These are phyloP conservation scores for Leccinum truebloodii DNA, from an alignment of 768 basidiomycete genomes.

Conservation along the genomic window DNA sequence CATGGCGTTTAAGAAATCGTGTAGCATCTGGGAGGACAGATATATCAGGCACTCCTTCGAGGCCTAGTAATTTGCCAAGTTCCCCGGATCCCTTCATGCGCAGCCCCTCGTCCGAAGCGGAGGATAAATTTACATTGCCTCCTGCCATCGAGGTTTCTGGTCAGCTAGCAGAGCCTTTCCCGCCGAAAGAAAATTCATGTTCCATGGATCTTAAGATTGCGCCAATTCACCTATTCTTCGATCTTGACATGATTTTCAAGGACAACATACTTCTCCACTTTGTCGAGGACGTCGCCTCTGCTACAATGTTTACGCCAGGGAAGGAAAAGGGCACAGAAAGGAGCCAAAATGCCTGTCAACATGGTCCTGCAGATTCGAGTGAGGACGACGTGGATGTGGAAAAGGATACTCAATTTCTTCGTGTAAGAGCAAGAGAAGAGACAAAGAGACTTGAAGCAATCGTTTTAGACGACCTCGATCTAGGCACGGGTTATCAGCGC, in stretches of 20 bases:
- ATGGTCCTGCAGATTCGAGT: conserved; percentile 5
- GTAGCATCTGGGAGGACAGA: conserved; percentile 18
- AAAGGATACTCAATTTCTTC: conserved; percentile 16
- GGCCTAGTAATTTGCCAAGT: conserved; percentile 15
- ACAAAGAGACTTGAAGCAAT: conserved; percentile 47
- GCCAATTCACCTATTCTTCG: conserved; percentile 78
- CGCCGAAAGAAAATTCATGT: conserved; percentile 4
- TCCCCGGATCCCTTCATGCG: conserved; percentile 20
- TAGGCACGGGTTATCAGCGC: conserved; percentile 47
- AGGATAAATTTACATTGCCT: conserved; percentile 11
- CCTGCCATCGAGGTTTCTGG: conserved; percentile 25
- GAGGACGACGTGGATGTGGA: conserved; percentile 17
- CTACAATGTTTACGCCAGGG: conserved; percentile 15
- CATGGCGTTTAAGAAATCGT: conserved; percentile 57
- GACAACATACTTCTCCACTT: conserved; percentile 46
- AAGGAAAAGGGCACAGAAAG: background rate
- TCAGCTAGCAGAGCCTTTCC: conserved; percentile 1
- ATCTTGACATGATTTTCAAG: conserved; percentile 51
- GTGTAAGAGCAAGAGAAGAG: conserved; percentile 36
- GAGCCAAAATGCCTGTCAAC: background rate
- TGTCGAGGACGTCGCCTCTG: conserved; percentile 43
- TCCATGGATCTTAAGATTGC: conserved; percentile 42
- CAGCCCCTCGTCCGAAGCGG: conserved; percentile 19
- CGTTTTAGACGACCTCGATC: conserved; percentile 60
- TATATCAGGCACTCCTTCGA: conserved; percentile 20